Evolutionary conservation across 2,329 filamentous ascomycete species (phyloP).

Genomic region (Monosporascus sp.): DNA sequence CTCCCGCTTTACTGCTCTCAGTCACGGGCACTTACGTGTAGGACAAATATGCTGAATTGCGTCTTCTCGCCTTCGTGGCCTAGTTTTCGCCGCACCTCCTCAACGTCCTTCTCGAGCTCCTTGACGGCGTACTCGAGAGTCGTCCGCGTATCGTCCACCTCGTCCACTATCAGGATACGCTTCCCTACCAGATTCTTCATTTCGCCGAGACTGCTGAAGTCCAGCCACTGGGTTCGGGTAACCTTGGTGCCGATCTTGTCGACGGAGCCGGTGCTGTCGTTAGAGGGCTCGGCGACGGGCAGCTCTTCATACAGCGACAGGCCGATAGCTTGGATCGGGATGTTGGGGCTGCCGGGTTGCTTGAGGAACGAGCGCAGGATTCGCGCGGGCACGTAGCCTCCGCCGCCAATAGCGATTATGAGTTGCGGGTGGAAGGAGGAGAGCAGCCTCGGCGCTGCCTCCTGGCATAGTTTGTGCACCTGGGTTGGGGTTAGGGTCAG

Average conservation of each 20-base stretch:
- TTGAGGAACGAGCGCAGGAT: conserved; percentile 98
- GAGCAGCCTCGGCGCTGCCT: conserved; percentile 76
- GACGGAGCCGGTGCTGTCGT: conserved; percentile 44
- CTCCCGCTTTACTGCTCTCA: too few relatives aligned
- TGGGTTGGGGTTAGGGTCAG: conserved; percentile 32
- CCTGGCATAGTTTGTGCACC: conserved; percentile 97
- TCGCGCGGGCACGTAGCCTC: conserved; percentile 93
- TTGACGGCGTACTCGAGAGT: conserved; percentile 76
- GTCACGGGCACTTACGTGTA: conserved; percentile 65
- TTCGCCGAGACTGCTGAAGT: conserved; percentile 64
- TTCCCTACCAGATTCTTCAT: conserved; percentile 78
- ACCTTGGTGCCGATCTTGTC: conserved; percentile 89
- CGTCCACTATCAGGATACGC: conserved; percentile 79
- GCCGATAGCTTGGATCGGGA: conserved; percentile 98
- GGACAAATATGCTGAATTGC: conserved; percentile 88
- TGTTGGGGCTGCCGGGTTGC: conserved; percentile 80
- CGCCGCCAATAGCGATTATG: conserved; percentile 97
- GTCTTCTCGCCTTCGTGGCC: conserved; percentile 69
- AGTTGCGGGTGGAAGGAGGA: conserved; percentile 85
- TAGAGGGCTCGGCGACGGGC: conserved; percentile 46
- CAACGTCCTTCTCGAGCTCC: conserved; percentile 84
- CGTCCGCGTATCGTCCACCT: conserved; percentile 78
- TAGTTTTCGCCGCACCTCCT: conserved; percentile 68
- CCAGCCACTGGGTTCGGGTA: conserved; percentile 96
- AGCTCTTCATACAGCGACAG: conserved; percentile 94